phyloP scores from a whole-genome alignment of 2,329 filamentous ascomycete species.

The Colletotrichum tropicale region DNA sequence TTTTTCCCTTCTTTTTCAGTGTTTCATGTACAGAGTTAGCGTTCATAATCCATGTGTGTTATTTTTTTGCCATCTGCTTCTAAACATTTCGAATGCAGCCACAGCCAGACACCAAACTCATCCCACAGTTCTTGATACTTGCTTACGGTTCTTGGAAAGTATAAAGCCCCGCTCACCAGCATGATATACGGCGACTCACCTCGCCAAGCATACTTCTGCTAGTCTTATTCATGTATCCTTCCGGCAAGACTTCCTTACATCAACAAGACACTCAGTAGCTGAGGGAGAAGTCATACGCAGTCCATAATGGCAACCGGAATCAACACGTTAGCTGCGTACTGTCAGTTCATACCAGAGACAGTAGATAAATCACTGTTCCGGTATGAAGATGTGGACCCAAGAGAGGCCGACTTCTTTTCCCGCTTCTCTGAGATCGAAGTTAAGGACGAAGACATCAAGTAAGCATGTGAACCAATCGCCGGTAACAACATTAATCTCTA shows the following conservation, averaged over 20 bases:
- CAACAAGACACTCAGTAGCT: not conserved
- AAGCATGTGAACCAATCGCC: not conserved
- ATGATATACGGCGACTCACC: not conserved
- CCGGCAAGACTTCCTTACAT: not conserved
- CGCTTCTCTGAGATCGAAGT: not conserved
- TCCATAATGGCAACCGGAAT: not conserved
- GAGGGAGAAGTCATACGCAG: too few relatives aligned
- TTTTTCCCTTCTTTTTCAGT: not conserved
- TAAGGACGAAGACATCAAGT: not conserved
- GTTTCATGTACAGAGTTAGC: not conserved
- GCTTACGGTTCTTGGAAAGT: not conserved
- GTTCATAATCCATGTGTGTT: not conserved
- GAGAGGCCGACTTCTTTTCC: not conserved
- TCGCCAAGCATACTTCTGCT: not conserved
- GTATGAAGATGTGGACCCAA: not conserved
- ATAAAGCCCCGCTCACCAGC: not conserved
- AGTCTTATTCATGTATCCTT: not conserved
- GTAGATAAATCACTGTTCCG: not conserved
- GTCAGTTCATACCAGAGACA: not conserved
- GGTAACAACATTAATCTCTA: not conserved
- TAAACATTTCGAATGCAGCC: not conserved
- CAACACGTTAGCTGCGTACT: not conserved
- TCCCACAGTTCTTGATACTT: not conserved
- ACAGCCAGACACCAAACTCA: not conserved
- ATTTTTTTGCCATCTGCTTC: not conserved